Base-by-base conservation (phyloP, 352 stramenopile species). In the Plasmopara viticola region DNA sequence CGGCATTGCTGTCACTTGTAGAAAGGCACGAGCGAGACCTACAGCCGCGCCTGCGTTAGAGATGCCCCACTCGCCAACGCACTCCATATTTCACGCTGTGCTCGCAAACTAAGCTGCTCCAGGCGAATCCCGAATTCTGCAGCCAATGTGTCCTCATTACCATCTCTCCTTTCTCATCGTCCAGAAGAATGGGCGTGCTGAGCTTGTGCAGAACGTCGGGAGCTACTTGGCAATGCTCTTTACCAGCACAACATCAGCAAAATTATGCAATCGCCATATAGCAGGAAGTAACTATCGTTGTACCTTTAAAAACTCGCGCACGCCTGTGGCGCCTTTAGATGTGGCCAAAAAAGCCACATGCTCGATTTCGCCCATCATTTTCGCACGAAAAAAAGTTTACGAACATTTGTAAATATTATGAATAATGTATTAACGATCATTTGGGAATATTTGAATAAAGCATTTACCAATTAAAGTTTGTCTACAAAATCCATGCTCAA, bases 11-110 rank as follows among this genome's bases (percentile, higher is more conserved):
- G 53, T 46, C 18, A 64, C 53, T 44, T 25, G 41, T 45, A 74
- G 46, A 43, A 66, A 74, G 9, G 48, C 47, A 28, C 48, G 48
- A 17, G 62, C 68, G 30, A 77, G 45, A 15, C 15, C 28, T 44
- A 48, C 51, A 25, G 41, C 49, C 12, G n/a, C 52, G 5, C 44
- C 33, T 41, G 51, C 18, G n/a, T 28, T 43, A 0, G 51, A 40
- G 52, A 59, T 17, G 54, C 61, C 29, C 50, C 37, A 28, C 63
- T 73, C 9, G 68, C 66, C 20, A 87, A 53, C 30, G 72, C 72
- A 38, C 74, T 84, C 76, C 74, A 90, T 17, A 85, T 58, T 31
- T 84, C 70, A 0, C 78, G 74, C 48, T 90, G 78, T 4, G 64
- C 66, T 15, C 47, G 20, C 18, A 78, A 28, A 8, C 62, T 39